phyloP scores from a whole-genome alignment of 495 filamentous ascomycete genomes.

The Tuber melanosporum region DNA sequence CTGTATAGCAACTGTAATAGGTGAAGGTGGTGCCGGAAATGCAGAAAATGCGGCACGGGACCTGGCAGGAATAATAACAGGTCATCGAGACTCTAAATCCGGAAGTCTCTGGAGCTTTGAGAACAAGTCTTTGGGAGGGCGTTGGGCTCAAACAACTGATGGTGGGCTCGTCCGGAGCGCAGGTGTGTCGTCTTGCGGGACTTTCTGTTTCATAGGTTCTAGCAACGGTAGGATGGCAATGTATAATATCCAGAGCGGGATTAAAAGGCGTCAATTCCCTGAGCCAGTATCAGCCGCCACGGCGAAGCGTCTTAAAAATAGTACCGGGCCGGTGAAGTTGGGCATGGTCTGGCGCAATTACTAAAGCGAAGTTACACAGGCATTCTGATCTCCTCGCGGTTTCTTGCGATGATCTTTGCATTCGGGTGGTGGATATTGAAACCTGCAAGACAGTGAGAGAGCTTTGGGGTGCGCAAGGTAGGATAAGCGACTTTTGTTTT shows the following conservation, averaged over 20 bases:
- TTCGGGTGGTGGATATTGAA: conserved; percentile 83
- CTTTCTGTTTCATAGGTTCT: conserved; percentile 87
- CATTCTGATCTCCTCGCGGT: conserved; percentile 82
- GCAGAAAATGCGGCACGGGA: conserved; percentile 65
- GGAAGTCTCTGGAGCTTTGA: conserved; percentile 91
- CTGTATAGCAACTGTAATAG: conserved; percentile 79
- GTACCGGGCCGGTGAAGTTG: conserved; percentile 37
- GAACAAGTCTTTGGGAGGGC: conserved; percentile 82
- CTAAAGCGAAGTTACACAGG: conserved; percentile 69
- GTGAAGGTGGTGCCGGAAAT: conserved; percentile 68
- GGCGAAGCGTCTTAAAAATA: conserved; percentile 50
- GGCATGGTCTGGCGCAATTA: conserved; percentile 60
- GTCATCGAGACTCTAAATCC: conserved; percentile 75
- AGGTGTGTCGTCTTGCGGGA: conserved; percentile 81
- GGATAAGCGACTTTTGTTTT: conserved; percentile 80
- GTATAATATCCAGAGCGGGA: conserved; percentile 93
- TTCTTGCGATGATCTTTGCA: conserved; percentile 78
- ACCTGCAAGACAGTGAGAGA: conserved; percentile 86
- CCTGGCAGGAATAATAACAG: conserved; percentile 95
- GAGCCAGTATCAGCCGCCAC: conserved; percentile 59
- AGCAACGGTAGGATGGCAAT: conserved; percentile 74
- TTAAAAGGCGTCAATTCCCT: conserved; percentile 78
- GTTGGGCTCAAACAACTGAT: conserved; percentile 90
- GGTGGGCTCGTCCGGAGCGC: conserved; percentile 78
- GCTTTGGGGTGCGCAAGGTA: conserved; percentile 77